Evolutionary conservation across 192 early-diverging fungal species (phyloP), one percentile per base, ranked within the genome.

Genomic region (Gryganskiella cystojenkinii): DNA sequence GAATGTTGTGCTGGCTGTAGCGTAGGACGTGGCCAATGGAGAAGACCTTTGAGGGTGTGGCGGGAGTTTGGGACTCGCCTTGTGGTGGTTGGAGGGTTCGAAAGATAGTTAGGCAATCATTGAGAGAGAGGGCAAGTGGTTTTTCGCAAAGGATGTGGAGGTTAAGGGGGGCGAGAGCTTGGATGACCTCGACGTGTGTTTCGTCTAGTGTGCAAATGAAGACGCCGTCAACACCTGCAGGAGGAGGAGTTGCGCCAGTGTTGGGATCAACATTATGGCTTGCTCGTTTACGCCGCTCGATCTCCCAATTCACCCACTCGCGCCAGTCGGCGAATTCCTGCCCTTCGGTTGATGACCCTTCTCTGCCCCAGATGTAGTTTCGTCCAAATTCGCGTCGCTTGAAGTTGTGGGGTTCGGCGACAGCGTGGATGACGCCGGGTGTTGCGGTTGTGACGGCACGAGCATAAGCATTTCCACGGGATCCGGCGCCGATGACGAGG

Each of bases 121-220:
- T 54, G 17, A 85, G 49, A 1, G 71, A 78, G 6, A 80, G 70
- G 3, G 91, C 82, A 87, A 92, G 88, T 9, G 91, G 91, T 59
- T 92, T 92, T 76, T 92, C 91, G 47, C 87, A 78, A 60, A 92
- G 54, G 24, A 92, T 88, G 57, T 90, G 82, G 65, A 90, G 90
- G 8, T 84, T 83, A 31, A 71, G 56, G 24, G 73, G 30, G 44
- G 87, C 86, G 68, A 91, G 83, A 11, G 60, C 73, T 9, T 87
- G 69, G 0, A 87, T 82, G 11, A 81, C 70, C 22, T 88, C 85
- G 11, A 57, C 68, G 55, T 91, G 88, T 15, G 71, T 28, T 24
- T 67, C 46, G 68, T 91, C 90, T 28, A 83, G 71, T 22, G 83
- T 81, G 51, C 82, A 80, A 33, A 85, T 83, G 37, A 86, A 57